Evolutionary conservation across 768 basidiomycete species (phyloP), one percentile per base, ranked within the genome.

Genomic region (Rhodosporidiobolus odoratus): DNA sequence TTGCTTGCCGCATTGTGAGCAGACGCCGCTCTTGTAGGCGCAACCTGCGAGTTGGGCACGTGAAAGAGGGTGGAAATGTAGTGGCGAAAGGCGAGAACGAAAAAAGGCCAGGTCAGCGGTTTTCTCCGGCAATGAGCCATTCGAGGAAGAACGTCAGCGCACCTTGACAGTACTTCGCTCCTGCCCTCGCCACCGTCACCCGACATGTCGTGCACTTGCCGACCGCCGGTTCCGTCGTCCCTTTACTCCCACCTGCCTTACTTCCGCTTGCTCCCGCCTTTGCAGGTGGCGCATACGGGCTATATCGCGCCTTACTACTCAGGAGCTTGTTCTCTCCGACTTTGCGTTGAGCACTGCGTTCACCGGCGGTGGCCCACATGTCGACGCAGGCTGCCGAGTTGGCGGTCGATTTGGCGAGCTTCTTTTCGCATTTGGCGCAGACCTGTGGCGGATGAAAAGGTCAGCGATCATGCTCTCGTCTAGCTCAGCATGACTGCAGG

Each of bases 261-360:
- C 40, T 19, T 19, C 38, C 40, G 30, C 2, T 30, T 41, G 34
- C 2, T 21, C 37, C 16, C 3, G 50, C 30, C n/a, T n/a, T n/a
- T 25, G 17, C 30, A 3, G 54, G 54, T 5, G 73, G 73, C 0
- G 73, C 69, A 16, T 75, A 75, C 4, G 73, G 73, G 54, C 66
- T 65, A 62, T 75, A 75, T 17, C 67, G 54, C 15, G 66, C 52
- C 47, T 67, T 70, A 35, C 34, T 25, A 9, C 58, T 58, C 25
- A 73, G 48, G 32, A 75, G 66, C 57, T 75, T 75, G 69, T 75
- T 75, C 57, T 71, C 69, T 30, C 73, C 73, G 48, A 75, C 38
- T 30, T 68, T 69, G 66, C 73, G 73, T 9, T 45, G 37, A 3
- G 53, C 30, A 9, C 38, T 15, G 32, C 69, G 58, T 2, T 60